Evolutionary conservation across 2,329 filamentous ascomycete species (phyloP), one percentile per base, ranked within the genome.

Genomic region (Drechslerella coelobrocha): DNA sequence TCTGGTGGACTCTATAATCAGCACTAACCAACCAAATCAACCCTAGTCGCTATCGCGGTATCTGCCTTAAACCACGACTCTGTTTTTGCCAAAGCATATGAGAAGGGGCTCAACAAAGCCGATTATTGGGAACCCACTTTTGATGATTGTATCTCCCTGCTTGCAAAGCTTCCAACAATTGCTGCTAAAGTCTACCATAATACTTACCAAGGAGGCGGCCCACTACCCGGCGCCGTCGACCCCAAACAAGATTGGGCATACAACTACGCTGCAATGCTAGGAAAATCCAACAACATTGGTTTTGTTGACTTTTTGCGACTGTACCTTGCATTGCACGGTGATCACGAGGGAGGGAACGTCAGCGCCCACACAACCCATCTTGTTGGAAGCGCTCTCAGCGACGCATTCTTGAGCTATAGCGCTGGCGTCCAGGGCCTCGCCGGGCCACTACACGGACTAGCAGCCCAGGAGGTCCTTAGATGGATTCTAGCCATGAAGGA

Each of bases 81-180:
- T 76, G 87, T 89, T 77, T 99, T 99, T 76, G 94, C 93, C 73
- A 92, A 92, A 81, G 89, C 89, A 19, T 99, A 99, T 80, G 93
- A 92, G 80, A 82, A 89, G 75, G 94, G 94, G 34, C 82, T 97
- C 74, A 90, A 88, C 84, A 99, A 97, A 84, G 90, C 91, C 57
- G 91, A 97, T 76, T 97, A 97, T 86, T 99, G 94, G 94, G 94
- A 97, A 82, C 91, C 93, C 12, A 96, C 91, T 47, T 97, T 96
- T 78, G 93, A 97, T 78, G 94, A 99, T 82, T 88, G 86, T 79
- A 96, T 99, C 79, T 91, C 89, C 51, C 85, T 99, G 73, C 85
- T 99, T 62, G 94, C 93, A 73, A 99, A 99, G 84, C 88, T 99
- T 59, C 94, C 94, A 73, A 95, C 91, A 72, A 92, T 99, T 75